Evolutionary conservation across 805 yeast genomes (phyloP).

Genomic region (Spathaspora hagerdaliae): DNA sequence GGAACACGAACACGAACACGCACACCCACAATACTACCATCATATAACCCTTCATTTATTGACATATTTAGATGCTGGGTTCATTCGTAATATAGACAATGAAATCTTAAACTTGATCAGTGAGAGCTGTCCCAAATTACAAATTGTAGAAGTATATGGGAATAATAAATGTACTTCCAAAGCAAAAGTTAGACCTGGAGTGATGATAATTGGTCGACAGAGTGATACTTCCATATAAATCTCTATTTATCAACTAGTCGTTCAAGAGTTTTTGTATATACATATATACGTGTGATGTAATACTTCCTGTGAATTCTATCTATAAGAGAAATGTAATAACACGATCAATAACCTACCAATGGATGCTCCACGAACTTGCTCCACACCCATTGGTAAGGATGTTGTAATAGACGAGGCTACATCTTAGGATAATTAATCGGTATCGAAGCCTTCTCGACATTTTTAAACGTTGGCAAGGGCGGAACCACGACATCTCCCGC

Average conservation of each 20-base stretch:
- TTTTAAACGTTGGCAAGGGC: slow-evolving; percentile 53
- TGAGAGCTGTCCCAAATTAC: slow-evolving; percentile 56
- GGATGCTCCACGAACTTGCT: too few species aligned
- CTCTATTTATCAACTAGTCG: too few species aligned
- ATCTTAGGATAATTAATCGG: slow-evolving; percentile 38
- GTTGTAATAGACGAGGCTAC: not conserved
- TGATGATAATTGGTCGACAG: slow-evolving; percentile 72
- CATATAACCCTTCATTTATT: slow-evolving; percentile 49
- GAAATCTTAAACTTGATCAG: slow-evolving; percentile 55
- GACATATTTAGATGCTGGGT: slow-evolving; percentile 71
- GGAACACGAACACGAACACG: not conserved
- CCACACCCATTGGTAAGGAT: too few species aligned
- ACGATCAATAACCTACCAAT: too few species aligned
- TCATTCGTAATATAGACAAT: slow-evolving; percentile 75
- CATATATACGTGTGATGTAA: too few species aligned
- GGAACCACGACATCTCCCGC: slow-evolving; percentile 19
- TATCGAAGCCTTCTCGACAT: slow-evolving; percentile 59
- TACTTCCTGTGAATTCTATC: too few species aligned
- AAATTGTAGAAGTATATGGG: slow-evolving; percentile 77
- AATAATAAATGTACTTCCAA: slow-evolving; percentile 60
- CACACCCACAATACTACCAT: slow-evolving; percentile 15
- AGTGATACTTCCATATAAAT: slow-evolving; percentile 40
- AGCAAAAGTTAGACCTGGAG: slow-evolving; percentile 48
- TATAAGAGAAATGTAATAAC: too few species aligned
- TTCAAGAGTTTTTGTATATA: too few species aligned